These are phyloP conservation scores for Aphanomyces stellatus DNA, from an alignment of 352 stramenopile genomes.

Conservation along the genomic window DNA sequence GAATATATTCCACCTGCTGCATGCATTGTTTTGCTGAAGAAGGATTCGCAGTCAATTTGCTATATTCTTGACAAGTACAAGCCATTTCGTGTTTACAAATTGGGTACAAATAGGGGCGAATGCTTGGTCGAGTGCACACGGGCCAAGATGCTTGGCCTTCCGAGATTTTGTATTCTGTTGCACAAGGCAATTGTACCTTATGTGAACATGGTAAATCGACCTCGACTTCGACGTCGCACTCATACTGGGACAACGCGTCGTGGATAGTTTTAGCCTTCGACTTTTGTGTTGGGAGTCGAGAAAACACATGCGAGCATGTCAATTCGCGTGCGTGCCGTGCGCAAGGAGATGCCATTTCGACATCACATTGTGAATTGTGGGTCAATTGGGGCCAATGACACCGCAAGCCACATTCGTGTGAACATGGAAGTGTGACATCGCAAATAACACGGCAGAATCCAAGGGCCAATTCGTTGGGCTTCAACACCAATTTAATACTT, in stretches of 20 bases:
- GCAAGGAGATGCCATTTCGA: conserved; percentile 60
- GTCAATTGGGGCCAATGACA: conserved; percentile 60
- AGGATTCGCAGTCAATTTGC: conserved; percentile 32
- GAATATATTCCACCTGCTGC: conserved; percentile 50
- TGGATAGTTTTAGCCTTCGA: conserved; percentile 23
- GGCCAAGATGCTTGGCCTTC: conserved; percentile 31
- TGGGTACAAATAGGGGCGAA: conserved; percentile 55
- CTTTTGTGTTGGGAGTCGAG: not conserved
- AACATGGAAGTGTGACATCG: conserved; percentile 40
- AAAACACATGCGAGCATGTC: conserved; percentile 43
- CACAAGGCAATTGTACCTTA: conserved; percentile 41
- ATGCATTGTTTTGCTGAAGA: conserved; percentile 34
- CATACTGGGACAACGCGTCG: conserved; percentile 39
- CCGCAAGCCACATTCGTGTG: conserved; percentile 49
- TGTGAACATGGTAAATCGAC: conserved; percentile 61
- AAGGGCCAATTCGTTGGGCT: conserved; percentile 42
- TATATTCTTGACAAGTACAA: conserved; percentile 60
- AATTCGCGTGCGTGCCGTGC: conserved; percentile 39
- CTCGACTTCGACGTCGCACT: conserved; percentile 44
- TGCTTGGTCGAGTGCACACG: conserved; percentile 42
- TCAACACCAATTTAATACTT: conserved; percentile 26
- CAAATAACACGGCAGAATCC: conserved; percentile 75
- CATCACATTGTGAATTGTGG: conserved; percentile 52
- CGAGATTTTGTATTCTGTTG: conserved; percentile 35
- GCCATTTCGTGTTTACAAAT: conserved; percentile 55